These are phyloP conservation scores for Candida sp. DNA, from an alignment of 1,139 yeast genomes.

Conservation along the genomic window DNA sequence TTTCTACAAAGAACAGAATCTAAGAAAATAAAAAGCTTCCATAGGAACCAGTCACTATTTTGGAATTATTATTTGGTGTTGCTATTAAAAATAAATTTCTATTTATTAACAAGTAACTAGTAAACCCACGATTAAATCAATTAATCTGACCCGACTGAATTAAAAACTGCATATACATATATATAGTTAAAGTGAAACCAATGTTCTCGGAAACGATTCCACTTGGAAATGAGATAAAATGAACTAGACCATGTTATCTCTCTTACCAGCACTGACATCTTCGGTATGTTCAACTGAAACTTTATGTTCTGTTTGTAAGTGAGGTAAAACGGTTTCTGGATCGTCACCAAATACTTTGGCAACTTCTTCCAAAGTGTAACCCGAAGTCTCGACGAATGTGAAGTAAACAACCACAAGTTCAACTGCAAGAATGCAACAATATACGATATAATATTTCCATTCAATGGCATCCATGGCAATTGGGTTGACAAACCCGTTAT, in stretches of 20 bases:
- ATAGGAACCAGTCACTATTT: too few relatives aligned
- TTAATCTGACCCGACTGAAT: neutral
- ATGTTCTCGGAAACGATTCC: neutral
- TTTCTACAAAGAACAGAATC: too few relatives aligned
- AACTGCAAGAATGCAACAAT: constrained; percentile 34
- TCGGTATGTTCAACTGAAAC: neutral
- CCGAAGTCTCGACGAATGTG: constrained; percentile 49
- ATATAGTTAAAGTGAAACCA: neutral
- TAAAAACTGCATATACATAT: neutral
- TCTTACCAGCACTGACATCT: neutral
- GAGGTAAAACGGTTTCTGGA: constrained; percentile 10
- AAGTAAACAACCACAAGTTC: constrained; percentile 36
- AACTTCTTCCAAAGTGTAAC: constrained; percentile 53
- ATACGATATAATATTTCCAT: constrained; percentile 62
- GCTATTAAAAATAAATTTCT: neutral
- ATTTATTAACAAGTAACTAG: neutral
- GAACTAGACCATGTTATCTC: neutral
- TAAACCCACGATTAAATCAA: neutral
- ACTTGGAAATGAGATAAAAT: neutral
- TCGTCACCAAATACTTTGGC: constrained; percentile 46
- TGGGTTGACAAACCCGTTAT: constrained; percentile 50
- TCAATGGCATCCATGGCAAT: constrained; percentile 57
- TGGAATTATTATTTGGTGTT: neutral
- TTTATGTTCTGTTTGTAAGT: neutral
- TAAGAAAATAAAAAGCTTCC: too few relatives aligned